Conservation (phyloP, 1,139 yeast genomes). For the Lodderomyces oxycetoniae region DNA sequence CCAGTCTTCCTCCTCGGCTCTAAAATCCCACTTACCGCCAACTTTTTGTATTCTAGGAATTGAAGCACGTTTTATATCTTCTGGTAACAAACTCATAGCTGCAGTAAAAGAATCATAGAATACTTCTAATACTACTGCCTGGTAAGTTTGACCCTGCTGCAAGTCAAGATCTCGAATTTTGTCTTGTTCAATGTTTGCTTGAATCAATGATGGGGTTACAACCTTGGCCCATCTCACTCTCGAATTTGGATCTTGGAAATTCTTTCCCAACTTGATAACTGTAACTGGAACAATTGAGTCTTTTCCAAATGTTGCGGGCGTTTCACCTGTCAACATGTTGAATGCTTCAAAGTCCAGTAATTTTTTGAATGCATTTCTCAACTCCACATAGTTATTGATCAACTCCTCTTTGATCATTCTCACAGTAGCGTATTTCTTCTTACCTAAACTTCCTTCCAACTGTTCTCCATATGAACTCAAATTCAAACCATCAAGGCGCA, state of each 20-base stretch:
- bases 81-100: slow-evolving; percentile 63
- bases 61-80: slow-evolving; percentile 60
- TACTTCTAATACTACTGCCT: slow-evolving; percentile 68
- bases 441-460: slow-evolving; percentile 69
- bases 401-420: slow-evolving; percentile 87
- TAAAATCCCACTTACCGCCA: slow-evolving; percentile 75
- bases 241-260: slow-evolving; percentile 33
- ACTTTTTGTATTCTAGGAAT: slow-evolving; percentile 49
- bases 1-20: slow-evolving; percentile 67
- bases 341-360: slow-evolving; percentile 71
- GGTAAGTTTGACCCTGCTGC: slow-evolving; percentile 74
- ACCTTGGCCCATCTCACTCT: slow-evolving; percentile 48
- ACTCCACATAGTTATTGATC: slow-evolving; percentile 80
- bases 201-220: slow-evolving; percentile 70
- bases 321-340: slow-evolving; percentile 87
- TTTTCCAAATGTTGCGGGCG: slow-evolving; percentile 58
- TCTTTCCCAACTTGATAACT: slow-evolving; percentile 51
- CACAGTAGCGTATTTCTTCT: slow-evolving; percentile 74
- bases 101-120: slow-evolving; percentile 73
- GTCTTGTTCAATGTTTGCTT: slow-evolving; percentile 66
- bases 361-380: slow-evolving; percentile 67
- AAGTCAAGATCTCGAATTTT: slow-evolving; percentile 49
- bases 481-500: slow-evolving; percentile 79
- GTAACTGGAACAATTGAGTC: slow-evolving; percentile 80
- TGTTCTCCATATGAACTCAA: slow-evolving; percentile 94